Evolutionary conservation across 2,329 filamentous ascomycete genomes (phyloP), one percentile per base, ranked within the genome.

Genomic region (Rhytidhysteron rufulum): DNA sequence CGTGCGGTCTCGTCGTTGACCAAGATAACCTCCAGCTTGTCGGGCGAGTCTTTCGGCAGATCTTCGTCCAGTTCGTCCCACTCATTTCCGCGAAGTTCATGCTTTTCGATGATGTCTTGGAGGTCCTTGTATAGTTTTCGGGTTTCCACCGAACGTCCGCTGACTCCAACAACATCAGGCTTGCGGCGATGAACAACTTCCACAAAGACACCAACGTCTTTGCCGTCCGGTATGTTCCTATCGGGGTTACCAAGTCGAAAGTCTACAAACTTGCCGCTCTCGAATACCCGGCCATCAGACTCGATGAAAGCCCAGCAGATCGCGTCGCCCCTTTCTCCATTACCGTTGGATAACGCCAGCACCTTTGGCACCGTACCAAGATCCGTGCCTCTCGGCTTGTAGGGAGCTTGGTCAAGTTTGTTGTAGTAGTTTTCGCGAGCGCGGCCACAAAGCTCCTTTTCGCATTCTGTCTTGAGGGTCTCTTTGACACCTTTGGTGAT

Each of bases 1-100:
- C 93, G 82, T n/a, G 93, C 93, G 36, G 96, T 89, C 68, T 98
- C 93, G 55, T 98, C 93, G 54, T 97, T 96, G 47, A 96, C 86
- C 40, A 95, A 81, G 21, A 97, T 75, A 8, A 97, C 85, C 43
- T 97, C 91, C 21, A 98, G 74, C 9, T 81, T 80, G 57, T 95
- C 89, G 42, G 76, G 86, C 42, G 83, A 78, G 48, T 86, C 85
- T 45, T 89, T 83, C 41, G 81, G 81, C 20, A 80, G 80, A 9
- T 68, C 67, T n/a, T 49, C 42, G n/a, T 91, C 86, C 2, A 74
- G 70, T 49, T 95, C 87, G 37, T 89, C 83, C 55, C 86, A 95
- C n/a, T 88, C 80, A 11, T 86, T 80, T 3, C 88, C 86, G 52
- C 82, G 83, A 8, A 98, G 74, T 37, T 85, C 79, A 60, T 88